Base-by-base conservation (phyloP, 1,284 basidiomycete genomes). In the Fomes fomentarius region DNA sequence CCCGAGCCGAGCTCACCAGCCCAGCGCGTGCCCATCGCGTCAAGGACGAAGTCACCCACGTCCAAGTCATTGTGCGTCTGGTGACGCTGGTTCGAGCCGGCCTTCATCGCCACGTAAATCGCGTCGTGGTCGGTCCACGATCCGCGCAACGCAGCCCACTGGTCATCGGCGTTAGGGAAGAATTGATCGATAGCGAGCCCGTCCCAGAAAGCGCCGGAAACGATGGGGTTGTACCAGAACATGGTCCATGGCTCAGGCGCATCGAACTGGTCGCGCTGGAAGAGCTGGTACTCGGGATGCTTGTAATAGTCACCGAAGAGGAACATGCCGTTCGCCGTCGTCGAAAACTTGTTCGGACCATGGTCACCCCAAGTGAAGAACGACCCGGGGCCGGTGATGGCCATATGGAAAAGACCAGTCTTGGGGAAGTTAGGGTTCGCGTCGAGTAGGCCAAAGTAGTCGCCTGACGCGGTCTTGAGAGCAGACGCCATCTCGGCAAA, bases 21-120 rank as follows among this genome's bases (percentile, higher is more conserved):
- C 94, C 94, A 99, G 52, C 96, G 91, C 42, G 89, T 87, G 56
- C 96, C 96, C 65, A 98, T 77, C 15, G 95, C 96, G 70, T 99
- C 97, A 40, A 99, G 72, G 43, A 98, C 94, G 70, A 98, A 98
- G 76, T 96, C 93, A 63, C 96, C 96, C 48, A 81, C 82, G 69
- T 98, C 96, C 54, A 98, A 82, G 70, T 97, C 93, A 63, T 95
- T 94, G 74, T 98, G 95, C 1, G 92, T 94, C 76, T 97, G 93
- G 69, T 93, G 92, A 37, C 83, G 83, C 57, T 82, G 81, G 60
- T 88, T 78, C 61, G 77, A 81, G 39, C 94, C 93, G 2, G 91
- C 88, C 78, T 98, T 98, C 71, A 95, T 88, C 9, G 87, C 96
- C 57, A 95, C 85, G 72, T 84, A 98, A 21, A 92, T 69, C 0